phyloP scores from a whole-genome alignment of 2,329 filamentous ascomycete genomes.

The Penicillium sp. region DNA sequence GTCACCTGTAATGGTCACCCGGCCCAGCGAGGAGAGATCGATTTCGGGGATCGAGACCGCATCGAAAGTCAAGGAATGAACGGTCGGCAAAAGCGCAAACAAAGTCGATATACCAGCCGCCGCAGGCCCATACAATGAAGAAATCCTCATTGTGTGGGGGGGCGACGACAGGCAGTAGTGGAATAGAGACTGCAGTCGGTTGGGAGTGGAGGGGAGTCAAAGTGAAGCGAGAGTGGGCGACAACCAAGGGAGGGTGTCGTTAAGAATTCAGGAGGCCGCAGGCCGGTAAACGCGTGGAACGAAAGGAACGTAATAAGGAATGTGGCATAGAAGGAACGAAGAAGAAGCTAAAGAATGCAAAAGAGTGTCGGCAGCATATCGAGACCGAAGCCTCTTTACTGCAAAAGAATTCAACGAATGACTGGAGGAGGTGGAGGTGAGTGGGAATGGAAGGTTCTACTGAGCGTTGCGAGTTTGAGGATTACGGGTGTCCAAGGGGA shows the following conservation, averaged over 20 bases:
- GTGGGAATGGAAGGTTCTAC: not conserved
- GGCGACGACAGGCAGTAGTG: constrained; percentile 41
- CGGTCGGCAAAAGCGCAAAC: constrained; percentile 33
- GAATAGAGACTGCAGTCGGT: constrained; percentile 12
- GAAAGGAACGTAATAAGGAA: constrained; percentile 23
- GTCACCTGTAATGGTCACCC: constrained; percentile 83
- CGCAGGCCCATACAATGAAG: constrained; percentile 52
- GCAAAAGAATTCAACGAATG: constrained; percentile 35
- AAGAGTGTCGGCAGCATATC: constrained; percentile 24
- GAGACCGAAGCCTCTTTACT: constrained; percentile 22
- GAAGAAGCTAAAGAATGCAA: constrained; percentile 22
- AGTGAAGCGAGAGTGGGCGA: constrained; percentile 20
- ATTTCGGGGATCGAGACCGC: constrained; percentile 52
- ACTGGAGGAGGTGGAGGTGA: constrained; percentile 23
- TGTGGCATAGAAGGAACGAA: constrained; percentile 12
- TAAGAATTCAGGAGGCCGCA: constrained; percentile 25
- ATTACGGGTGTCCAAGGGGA: not conserved
- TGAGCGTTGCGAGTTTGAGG: not conserved
- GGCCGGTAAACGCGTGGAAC: constrained; percentile 25
- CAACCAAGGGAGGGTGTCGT: constrained; percentile 18
- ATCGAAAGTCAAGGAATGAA: constrained; percentile 42
- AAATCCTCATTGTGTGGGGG: constrained; percentile 47
- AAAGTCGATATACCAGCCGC: constrained; percentile 44
- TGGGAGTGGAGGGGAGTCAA: constrained; percentile 1
- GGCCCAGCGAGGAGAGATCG: constrained; percentile 76